Conservation (phyloP, 2,329 filamentous ascomycete species). For the Scytalidium sp. region DNA sequence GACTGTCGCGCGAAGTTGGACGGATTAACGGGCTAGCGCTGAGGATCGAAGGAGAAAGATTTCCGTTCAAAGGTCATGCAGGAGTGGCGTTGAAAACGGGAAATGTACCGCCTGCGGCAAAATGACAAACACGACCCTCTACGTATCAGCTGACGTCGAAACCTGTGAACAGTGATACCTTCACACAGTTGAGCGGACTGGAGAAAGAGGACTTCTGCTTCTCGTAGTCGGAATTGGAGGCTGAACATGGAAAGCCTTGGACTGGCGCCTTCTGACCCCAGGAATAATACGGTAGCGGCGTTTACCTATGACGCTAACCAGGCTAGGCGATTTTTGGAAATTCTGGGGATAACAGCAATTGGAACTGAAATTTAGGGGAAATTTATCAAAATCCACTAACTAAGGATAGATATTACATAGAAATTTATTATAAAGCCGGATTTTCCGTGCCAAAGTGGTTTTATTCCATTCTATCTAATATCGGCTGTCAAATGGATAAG, state of each 20-base stretch:
- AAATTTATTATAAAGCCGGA: too few relatives aligned
- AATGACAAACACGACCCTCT: conserved; percentile 19
- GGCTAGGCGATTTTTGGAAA: neutral
- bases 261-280: neutral
- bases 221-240: conserved; percentile 17
- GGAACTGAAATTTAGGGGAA: neutral
- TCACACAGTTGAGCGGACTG: conserved; percentile 23
- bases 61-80: conserved; percentile 29
- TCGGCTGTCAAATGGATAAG: too few relatives aligned
- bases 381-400: too few relatives aligned
- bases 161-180: conserved; percentile 25
- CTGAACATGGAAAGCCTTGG: conserved; percentile 19
- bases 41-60: conserved; percentile 23
- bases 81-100: conserved; percentile 23
- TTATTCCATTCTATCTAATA: too few relatives aligned
- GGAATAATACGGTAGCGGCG: neutral
- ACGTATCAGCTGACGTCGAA: conserved; percentile 14
- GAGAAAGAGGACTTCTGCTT: conserved; percentile 14
- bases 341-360: neutral
- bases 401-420: too few relatives aligned
- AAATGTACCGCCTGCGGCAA: conserved; percentile 31
- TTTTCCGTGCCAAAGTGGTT: too few relatives aligned
- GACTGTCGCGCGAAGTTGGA: conserved; percentile 26
- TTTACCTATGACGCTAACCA: neutral
- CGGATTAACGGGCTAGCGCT: conserved; percentile 27